Base-by-base conservation (phyloP, 2,329 filamentous ascomycete species). In the Aspergillus versicolor region DNA sequence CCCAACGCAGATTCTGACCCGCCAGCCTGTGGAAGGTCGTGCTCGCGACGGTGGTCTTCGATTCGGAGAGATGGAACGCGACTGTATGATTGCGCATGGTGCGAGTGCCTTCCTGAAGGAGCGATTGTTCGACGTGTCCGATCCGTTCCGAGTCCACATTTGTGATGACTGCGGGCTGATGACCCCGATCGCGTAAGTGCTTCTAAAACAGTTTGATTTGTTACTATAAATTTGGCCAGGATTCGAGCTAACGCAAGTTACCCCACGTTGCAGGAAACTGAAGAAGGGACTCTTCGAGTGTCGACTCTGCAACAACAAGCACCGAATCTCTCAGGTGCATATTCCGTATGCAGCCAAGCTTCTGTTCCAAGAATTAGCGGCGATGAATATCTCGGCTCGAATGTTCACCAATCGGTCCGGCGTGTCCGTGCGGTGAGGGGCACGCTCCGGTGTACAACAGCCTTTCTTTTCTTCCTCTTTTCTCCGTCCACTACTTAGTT, bases 11-110 rank as follows among this genome's bases (percentile, higher is more conserved):
- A 99, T 99, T 70, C 85, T 99, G 79, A 99, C 94, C 3, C 84
- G 95, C 57, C 94, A 99, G 76, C 94, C 94, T 17, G 94, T 99
- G 13, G 94, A 99, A 79, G 94, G 94, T 89, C 90, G 95, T 85
- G 94, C 94, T 3, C 84, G 95, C 77, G 95, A 99, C 73, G 94
- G 94, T 84, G 94, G 94, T 81, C 84, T 99, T 44, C 93, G 95
- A 73, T 99, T 99, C 86, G 94, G 94, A 87, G 94, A 99, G 82
- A 99, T 99, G 94, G 95, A 99, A 79, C 93, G 95, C 80, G 95
- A 99, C 85, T 99, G 94, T 75, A 99, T 99, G 94, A 99, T 99
- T 81, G 92, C 95, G n/a, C 95, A 99, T 74, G 94, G 94, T 73
- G 94, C 95, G 3, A 93, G 91, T 54, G 89, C 92, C 2, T 99